Evolutionary conservation across 2,329 filamentous ascomycete species (phyloP), one percentile per base, ranked within the genome.

Genomic region (Penicillium sp.): DNA sequence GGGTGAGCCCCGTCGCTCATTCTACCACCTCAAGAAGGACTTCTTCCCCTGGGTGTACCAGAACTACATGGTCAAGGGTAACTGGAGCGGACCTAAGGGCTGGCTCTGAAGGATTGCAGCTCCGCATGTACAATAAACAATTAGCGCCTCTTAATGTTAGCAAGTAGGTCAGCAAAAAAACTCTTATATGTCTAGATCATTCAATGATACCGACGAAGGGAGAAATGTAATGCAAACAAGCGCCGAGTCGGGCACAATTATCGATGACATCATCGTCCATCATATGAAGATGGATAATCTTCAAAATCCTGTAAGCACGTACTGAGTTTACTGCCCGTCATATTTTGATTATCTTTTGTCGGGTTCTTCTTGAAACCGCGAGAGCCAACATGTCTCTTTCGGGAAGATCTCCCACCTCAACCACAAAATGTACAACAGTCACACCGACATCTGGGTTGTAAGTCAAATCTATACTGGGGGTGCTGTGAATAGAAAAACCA

Each of bases 11-110:
- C 77, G 83, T 3, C 77, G 79, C 3, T 73, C 79, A 0, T 87
- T 87, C 64, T 87, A 84, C 59, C 74, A 86, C 61, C 60, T 87
- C 42, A 87, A 87, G 75, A 87, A 84, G 72, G 80, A 86, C 63
- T 87, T 87, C 62, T 87, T 87, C 70, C 84, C 84, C 0, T 87
- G 84, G 84, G 84, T 87, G 3, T 87, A 87, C 69, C 79, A 77
- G 49, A 79, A 81, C 36, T 78, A 76, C 36, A 81, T 85, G 78
- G 78, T 87, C 6, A 86, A 83, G 71, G 84, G 84, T 5, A 82
- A 76, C 7, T 87, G 84, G 84, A 83, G 75, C 21, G 84, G 84
- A 5, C 82, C 83, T 0, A 83, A 81, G 66, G 83, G 83, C 0
- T 84, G 72, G 72, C 56, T 60, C 8, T 53, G 27, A 31, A 47